A percentile compares a stretch with the other conserved stretches of the same genome.
Conservation (phyloP, 352 stramenopile genomes). For the Phytophthora hibernalis region DNA sequence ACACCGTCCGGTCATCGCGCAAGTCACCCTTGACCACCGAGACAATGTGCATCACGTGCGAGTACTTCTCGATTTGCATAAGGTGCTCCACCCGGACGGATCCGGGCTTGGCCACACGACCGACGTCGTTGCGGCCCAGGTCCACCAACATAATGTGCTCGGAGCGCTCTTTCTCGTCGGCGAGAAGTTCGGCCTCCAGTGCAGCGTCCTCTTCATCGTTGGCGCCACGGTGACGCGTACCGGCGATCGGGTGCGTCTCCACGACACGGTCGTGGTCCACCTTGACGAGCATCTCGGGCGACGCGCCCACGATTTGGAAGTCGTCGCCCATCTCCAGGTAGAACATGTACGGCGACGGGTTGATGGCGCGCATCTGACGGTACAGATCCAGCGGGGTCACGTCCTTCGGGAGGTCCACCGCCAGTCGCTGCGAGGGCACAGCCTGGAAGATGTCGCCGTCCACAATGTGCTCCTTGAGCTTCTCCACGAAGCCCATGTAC, state of each 20-base stretch:
- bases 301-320: conserved; percentile 90
- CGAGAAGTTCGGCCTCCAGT: conserved; percentile 78
- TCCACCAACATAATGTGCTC: conserved; percentile 95
- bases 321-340: conserved; percentile 85
- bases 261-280: conserved; percentile 85
- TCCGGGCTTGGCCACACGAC: conserved; percentile 83
- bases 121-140: conserved; percentile 90
- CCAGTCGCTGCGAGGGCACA: conserved; percentile 84
- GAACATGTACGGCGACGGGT: conserved; percentile 93
- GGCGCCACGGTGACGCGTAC: conserved; percentile 84
- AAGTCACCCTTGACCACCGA: conserved; percentile 89
- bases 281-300: conserved; percentile 91
- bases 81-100: conserved; percentile 85
- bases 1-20: conserved; percentile 82
- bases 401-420: conserved; percentile 67
- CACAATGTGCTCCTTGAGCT: conserved; percentile 90
- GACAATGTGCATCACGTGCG: conserved; percentile 93
- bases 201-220: conserved; percentile 89
- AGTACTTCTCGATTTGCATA: conserved; percentile 94
- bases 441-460: conserved; percentile 92
- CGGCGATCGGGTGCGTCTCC: conserved; percentile 91
- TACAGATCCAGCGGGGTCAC: conserved; percentile 87
- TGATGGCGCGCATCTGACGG: conserved; percentile 89
- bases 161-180: conserved; percentile 90
- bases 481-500: conserved; percentile 90